phyloP scores from a whole-genome alignment of 1,284 basidiomycete genomes.

The Ceratobasidium papillatum region DNA sequence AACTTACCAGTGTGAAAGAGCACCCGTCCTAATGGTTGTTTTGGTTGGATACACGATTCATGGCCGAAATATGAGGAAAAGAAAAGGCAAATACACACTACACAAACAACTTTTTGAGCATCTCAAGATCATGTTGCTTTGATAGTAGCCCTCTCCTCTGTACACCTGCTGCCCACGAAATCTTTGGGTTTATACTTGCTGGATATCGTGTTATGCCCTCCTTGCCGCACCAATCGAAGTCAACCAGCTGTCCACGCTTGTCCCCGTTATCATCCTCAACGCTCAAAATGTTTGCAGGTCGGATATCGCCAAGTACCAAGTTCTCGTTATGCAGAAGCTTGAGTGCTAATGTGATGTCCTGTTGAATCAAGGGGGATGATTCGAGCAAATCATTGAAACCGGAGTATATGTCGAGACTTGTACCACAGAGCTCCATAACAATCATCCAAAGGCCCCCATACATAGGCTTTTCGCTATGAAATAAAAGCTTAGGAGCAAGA shows the following conservation, averaged over 20 bases:
- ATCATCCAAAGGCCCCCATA: neutral
- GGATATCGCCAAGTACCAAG: conserved; percentile 36
- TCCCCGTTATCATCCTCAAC: neutral
- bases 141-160: neutral
- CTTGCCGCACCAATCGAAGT: conserved; percentile 37
- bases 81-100: too few species aligned
- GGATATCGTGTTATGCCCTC: conserved; percentile 19
- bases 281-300: conserved; percentile 22
- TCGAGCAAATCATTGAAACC: neutral
- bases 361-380: neutral
- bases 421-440: neutral
- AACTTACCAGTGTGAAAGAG: too few species aligned
- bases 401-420: neutral
- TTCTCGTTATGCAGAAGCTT: conserved; percentile 1
- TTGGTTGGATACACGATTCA: too few species aligned
- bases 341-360: neutral
- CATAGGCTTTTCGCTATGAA: conserved; percentile 21
- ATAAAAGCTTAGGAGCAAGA: conserved; percentile 46
- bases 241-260: neutral
- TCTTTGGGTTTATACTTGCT: neutral
- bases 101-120: neutral
- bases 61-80: too few species aligned
- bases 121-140: conserved; percentile 8
- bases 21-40: too few species aligned
- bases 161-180: conserved; percentile 5